phyloP scores from a whole-genome alignment of 352 stramenopile species.

The Pythium volutum region DNA sequence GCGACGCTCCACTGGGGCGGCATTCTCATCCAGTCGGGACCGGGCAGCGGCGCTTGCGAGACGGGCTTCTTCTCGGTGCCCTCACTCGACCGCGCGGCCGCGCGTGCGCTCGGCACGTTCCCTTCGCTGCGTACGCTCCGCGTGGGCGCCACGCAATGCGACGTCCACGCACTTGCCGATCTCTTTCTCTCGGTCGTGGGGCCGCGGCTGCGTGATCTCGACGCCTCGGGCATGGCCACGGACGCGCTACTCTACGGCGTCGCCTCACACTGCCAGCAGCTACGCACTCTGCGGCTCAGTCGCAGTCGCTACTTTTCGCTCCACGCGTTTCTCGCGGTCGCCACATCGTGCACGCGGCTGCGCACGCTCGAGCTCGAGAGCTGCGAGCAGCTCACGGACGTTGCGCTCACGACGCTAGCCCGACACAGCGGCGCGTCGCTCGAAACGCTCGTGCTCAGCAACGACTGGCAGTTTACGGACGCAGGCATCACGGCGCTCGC shows the following conservation, averaged over 20 bases:
- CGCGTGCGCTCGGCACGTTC: conserved; percentile 28
- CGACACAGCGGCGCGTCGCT: conserved; percentile 32
- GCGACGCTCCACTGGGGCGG: conserved; percentile 47
- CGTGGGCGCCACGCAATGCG: conserved; percentile 56
- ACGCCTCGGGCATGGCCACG: conserved; percentile 58
- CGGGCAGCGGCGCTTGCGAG: neutral
- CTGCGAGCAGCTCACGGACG: conserved; percentile 69
- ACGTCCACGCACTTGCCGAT: conserved; percentile 39
- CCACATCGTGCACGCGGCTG: conserved; percentile 33
- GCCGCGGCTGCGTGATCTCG: conserved; percentile 40
- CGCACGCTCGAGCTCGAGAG: conserved; percentile 59
- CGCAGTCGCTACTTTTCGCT: conserved; percentile 74
- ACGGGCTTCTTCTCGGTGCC: conserved; percentile 68
- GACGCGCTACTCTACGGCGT: conserved; percentile 56
- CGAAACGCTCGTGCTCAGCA: conserved; percentile 54
- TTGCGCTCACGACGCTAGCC: conserved; percentile 33
- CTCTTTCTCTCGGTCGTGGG: conserved; percentile 15
- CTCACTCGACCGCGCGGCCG: conserved; percentile 30
- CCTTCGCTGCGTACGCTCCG: conserved; percentile 39
- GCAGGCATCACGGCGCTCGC: conserved; percentile 28
- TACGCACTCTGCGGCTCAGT: conserved; percentile 54
- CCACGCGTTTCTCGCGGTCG: conserved; percentile 47
- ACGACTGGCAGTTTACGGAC: conserved; percentile 77
- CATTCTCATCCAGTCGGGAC: conserved; percentile 49
- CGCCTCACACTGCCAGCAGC: conserved; percentile 26